These are phyloP conservation scores for Malus orientalis DNA, from an alignment of 306 rosid genomes.

Conservation along the genomic window DNA sequence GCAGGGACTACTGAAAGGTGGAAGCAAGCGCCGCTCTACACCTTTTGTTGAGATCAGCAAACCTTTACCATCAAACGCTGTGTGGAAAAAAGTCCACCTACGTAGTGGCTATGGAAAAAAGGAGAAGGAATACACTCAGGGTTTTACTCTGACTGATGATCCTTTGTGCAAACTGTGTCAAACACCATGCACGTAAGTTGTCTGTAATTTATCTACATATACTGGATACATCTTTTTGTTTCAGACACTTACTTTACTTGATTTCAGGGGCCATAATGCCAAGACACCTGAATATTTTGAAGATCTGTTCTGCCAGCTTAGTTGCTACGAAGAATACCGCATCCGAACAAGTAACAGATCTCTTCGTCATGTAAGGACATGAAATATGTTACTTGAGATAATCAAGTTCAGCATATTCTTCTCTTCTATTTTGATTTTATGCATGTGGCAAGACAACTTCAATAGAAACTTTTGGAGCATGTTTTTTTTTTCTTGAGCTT, in stretches of 20 bases:
- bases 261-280: conserved; percentile 70
- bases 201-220: neutral
- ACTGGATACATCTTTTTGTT: conserved; percentile 4
- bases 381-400: neutral
- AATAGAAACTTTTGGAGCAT: neutral
- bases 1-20: conserved; percentile 81
- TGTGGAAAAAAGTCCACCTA: conserved; percentile 65
- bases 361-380: conserved; percentile 67
- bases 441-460: conserved; percentile 2
- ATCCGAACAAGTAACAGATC: conserved; percentile 74
- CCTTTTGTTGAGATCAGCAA: conserved; percentile 69
- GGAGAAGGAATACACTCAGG: conserved; percentile 84
- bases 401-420: neutral
- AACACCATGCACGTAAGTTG: conserved; percentile 68
- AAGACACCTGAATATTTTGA: conserved; percentile 79
- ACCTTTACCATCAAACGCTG: conserved; percentile 76
- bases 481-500: conserved; percentile 3
- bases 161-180: conserved; percentile 98
- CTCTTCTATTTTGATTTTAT: conserved; percentile 6
- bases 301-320: conserved; percentile 88
- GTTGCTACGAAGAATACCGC: conserved; percentile 81
- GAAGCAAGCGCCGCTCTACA: conserved; percentile 76
- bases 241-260: conserved; percentile 17
- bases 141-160: conserved; percentile 60
- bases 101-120: conserved; percentile 62